Conservation (phyloP, 495 filamentous ascomycete genomes). For the Hypoxylon lienhwacheense region DNA sequence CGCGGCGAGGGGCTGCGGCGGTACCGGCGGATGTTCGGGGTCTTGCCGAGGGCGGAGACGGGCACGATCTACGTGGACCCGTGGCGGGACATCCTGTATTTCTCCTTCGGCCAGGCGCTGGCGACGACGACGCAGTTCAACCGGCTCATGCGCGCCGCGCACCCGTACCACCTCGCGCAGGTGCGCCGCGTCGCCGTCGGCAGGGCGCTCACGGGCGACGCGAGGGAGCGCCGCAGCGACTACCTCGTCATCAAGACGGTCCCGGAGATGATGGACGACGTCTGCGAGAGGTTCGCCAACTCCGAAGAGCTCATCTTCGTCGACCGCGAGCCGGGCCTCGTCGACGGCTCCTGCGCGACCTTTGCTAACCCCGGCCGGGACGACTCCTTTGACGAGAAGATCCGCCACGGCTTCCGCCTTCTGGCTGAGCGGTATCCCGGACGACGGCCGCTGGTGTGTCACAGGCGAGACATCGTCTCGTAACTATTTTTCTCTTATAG, state of each 20-base stretch:
- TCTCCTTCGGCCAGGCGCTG: too few relatives aligned
- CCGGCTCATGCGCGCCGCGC: slow-evolving; percentile 17
- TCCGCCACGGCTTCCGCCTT: too few relatives aligned
- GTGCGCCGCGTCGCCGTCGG: slow-evolving; percentile 35
- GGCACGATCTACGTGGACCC: slow-evolving; percentile 31
- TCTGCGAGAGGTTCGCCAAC: slow-evolving; percentile 13
- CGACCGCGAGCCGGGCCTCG: slow-evolving; percentile 26
- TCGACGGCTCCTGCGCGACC: slow-evolving; percentile 24
- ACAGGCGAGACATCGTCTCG: too few relatives aligned
- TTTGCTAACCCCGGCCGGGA: slow-evolving; percentile 20
- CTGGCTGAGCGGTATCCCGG: too few relatives aligned
- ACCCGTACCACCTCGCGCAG: slow-evolving; percentile 26
- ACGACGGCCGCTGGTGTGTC: too few relatives aligned
- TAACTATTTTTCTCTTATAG: too few relatives aligned
- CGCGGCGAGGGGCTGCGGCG: slow-evolving; percentile 28
- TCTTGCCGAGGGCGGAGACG: slow-evolving; percentile 1
- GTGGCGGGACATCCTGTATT: slow-evolving; percentile 35
- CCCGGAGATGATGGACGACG: slow-evolving; percentile 12
- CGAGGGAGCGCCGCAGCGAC: neutral
- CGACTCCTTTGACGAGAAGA: too few relatives aligned
- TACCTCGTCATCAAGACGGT: neutral
- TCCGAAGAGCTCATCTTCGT: slow-evolving; percentile 33
- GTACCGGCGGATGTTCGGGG: slow-evolving; percentile 27
- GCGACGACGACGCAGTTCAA: slow-evolving; percentile 24
- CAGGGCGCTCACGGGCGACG: slow-evolving; percentile 24